Base-by-base conservation (phyloP, 495 filamentous ascomycete species). In the Trichoderma gamsii region DNA sequence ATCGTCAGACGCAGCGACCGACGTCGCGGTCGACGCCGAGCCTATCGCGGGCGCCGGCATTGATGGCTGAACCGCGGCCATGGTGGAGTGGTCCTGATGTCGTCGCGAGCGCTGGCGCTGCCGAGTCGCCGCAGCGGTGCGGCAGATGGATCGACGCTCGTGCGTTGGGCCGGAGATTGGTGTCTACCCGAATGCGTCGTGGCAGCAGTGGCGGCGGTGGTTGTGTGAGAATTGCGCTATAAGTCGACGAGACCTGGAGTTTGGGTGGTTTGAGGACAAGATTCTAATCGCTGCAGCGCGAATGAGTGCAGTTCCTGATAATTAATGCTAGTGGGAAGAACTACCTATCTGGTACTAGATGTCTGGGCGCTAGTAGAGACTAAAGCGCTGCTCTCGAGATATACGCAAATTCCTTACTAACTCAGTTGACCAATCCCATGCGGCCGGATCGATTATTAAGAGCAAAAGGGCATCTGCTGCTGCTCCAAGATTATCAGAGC, bases 1-100 rank as follows among this genome's bases (percentile, higher is more conserved):
- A 70, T 74, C 74, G 43, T 71, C 68, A 41, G 72, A 77, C 59
- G 72, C 69, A 49, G 69, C 68, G 41, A 72, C 73, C 7, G 75
- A 71, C 9, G 75, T 72, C 11, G 76, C 69, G 59, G 63, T 32
- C 65, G 65, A 32, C 15, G 32, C 65, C 32, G 65, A 12, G 38
- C 41, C 35, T 2, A 23, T 46, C 8, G 65, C 65, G 13, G 65
- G 41, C 16, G 65, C 65, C n/a, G 65, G 25, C 41, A 41, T 46
- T 21, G 65, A 66, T 49, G 65, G 25, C 56, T 61, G 56, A 4
- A 61, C 56, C 56, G 65, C 65, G 65, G 65, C 65, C 65, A 66
- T 66, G 32, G 41, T 61, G 16, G 56, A 21, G 23, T 29, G 23
- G 4, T 23, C 18, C 9, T 64, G 27, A 3, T 27, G 16, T 65